Evolutionary conservation across 768 basidiomycete genomes (phyloP), one percentile per base, ranked within the genome.

Genomic region (Boletales sp.): DNA sequence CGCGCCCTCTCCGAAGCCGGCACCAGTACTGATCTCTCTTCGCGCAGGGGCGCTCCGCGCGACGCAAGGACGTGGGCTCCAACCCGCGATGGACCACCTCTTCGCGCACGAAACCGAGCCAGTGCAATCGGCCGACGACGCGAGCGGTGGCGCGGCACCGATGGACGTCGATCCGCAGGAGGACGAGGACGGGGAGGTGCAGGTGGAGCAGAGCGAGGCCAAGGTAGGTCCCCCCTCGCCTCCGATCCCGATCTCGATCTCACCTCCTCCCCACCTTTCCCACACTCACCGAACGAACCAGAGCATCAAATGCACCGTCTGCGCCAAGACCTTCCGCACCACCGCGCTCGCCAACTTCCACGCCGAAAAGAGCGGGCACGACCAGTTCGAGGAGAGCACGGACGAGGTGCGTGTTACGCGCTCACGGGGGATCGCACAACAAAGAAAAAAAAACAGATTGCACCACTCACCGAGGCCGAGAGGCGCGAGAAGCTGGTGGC

Each of bases 401-500:
- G 94, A 98, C 61, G 95, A 97, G 78, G 93, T 90, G 41, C 43
- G 45, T 42, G 17, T 41, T 14, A 21, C 19, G 19, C 17, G 27
- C 32, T 11, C 14, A 14, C 10, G 31, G 5, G 31, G 31, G 31
- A 31, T 12, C 31, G 31, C 31, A 9, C n/a, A 18, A n/a, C n/a
- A n/a, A n/a, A n/a, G n/a, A n/a, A n/a, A n/a, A n/a, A n/a, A n/a
- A n/a, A n/a, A n/a, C 49, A 92, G 91, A 83, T 97, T 68, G 93
- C 92, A 64, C 94, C 95, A 0, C 68, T 99, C 45, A 97, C 94
- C 0, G 94, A 97, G 69, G 93, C 94, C 61, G 93, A 98, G 69
- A 95, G 86, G 76, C 80, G 82, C 51, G 74, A 83, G 56, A 90
- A 84, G 61, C 76, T 98, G 0, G 82, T 70, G 0, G 95, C 97